Base-by-base conservation (phyloP, 2,329 filamentous ascomycete species). In the Aotearoamyces nothofagi region DNA sequence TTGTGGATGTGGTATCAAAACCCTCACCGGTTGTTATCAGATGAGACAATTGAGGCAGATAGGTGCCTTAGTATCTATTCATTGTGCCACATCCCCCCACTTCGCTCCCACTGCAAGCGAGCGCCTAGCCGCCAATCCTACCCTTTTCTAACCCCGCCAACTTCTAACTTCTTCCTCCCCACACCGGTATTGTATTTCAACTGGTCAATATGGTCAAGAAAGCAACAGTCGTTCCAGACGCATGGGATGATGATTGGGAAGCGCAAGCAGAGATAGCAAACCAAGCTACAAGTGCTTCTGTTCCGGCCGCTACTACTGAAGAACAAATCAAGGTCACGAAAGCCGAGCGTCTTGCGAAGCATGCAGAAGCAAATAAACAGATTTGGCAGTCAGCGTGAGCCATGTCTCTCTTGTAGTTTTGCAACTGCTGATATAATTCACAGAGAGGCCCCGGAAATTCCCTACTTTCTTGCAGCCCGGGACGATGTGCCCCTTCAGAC, bases 181-280 rank as follows among this genome's bases (percentile, higher is more conserved):
- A 23, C 12, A 19, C 11, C 17, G 16, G 12, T 14, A 9, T 17
- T n/a, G 14, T 17, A 17, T n/a, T n/a, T 12, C 7, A 19, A 24
- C 12, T 32, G 9, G n/a, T 12, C n/a, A 40, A 33, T 20, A 50
- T 51, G 47, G 39, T 33, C 34, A 49, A 46, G 58, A 56, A 61
- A 42, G 7, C 19, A 8, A 39, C 41, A 26, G 53, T 52, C 13
- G 52, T 77, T 33, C 75, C 79, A 20, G 71, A 84, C 51, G 86
- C 83, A 12, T 94, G 87, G 87, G 83, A 60, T 39, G 76, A 92
- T 43, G 81, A 93, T 46, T 96, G 86, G 84, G 81, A 87, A 50
- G 56, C 60, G 5, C 67, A 78, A 47, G 82, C 79, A 33, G 83
- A 92, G 51, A 63, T 50, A 33, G 50, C 52, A 23, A 49, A 57